Evolutionary conservation across 176 grass and related monocot species (phyloP).

Genomic region (Oryza glaberrima): DNA sequence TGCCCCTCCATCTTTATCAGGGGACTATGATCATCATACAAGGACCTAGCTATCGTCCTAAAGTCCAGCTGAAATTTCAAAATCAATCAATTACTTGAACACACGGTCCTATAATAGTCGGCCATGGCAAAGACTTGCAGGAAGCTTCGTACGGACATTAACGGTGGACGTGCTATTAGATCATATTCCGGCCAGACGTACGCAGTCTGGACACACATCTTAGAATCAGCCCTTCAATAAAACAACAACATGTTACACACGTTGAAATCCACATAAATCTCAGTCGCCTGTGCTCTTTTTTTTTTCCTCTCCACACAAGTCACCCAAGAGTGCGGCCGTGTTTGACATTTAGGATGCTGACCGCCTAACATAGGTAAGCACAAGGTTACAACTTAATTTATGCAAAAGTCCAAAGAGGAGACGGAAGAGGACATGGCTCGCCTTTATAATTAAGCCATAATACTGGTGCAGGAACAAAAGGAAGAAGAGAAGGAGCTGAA

Average conservation of each 20-base stretch:
- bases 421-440: constrained; percentile 38
- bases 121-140: constrained; percentile 21
- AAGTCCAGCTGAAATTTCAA: constrained; percentile 23
- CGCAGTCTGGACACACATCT: constrained; percentile 38
- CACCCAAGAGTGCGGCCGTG: constrained; percentile 57
- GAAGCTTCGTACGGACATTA: constrained; percentile 43
- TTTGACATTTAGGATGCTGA: constrained; percentile 72
- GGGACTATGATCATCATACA: neutral
- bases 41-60: neutral
- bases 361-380: constrained; percentile 63
- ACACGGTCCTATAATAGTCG: constrained; percentile 21
- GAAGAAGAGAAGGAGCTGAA: constrained; percentile 17
- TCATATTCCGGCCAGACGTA: constrained; percentile 8
- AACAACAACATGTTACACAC: constrained; percentile 63
- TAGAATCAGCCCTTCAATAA: constrained; percentile 36
- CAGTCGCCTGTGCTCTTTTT: constrained; percentile 36
- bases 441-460: constrained; percentile 51
- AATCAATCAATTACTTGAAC: constrained; percentile 28
- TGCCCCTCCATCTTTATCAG: neutral
- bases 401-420: constrained; percentile 56
- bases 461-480: constrained; percentile 33
- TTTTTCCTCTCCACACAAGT: constrained; percentile 22
- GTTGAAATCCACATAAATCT: constrained; percentile 67
- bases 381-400: constrained; percentile 54
- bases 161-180: constrained; percentile 23